These are phyloP conservation scores for Volvariella surrecta DNA, from an alignment of 1,284 basidiomycete species.

Conservation along the genomic window DNA sequence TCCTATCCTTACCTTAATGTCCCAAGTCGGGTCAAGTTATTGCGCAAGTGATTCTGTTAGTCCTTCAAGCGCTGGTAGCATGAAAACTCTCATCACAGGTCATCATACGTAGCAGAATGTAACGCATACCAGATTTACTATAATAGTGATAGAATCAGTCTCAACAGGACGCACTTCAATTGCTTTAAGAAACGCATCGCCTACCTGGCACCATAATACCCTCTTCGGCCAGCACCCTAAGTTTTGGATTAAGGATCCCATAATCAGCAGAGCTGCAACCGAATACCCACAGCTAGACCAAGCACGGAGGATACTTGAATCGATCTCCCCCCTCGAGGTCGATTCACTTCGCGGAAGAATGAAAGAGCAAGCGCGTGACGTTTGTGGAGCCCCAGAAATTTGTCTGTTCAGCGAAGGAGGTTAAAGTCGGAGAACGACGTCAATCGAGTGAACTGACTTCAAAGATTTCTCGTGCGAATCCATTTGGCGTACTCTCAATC, in stretches of 20 bases:
- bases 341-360: constrained; percentile 29
- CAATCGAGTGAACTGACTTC: constrained; percentile 15
- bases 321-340: constrained; percentile 23
- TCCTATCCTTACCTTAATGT: constrained; percentile 23
- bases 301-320: constrained; percentile 20
- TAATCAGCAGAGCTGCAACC: no score
- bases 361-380: constrained; percentile 23
- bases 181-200: constrained; percentile 2
- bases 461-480: constrained; percentile 21
- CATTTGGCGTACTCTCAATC: constrained; percentile 24
- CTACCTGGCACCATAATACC: constrained; percentile 24
- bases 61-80: constrained; percentile 19
- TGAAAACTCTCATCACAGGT: not conserved
- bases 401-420: constrained; percentile 18
- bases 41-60: constrained; percentile 21
- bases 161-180: no score
- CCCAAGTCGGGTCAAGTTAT: constrained; percentile 31
- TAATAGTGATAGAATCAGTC: no score
- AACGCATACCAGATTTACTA: no score
- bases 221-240: constrained; percentile 13
- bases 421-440: not conserved
- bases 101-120: no score
- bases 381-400: constrained; percentile 28
- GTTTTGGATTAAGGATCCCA: no score
- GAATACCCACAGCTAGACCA: constrained; percentile 12